A percentile compares a stretch with the other conserved stretches of the same genome.
These are phyloP conservation scores for Epithele typhae DNA, from an alignment of 768 basidiomycete species.

Conservation along the genomic window DNA sequence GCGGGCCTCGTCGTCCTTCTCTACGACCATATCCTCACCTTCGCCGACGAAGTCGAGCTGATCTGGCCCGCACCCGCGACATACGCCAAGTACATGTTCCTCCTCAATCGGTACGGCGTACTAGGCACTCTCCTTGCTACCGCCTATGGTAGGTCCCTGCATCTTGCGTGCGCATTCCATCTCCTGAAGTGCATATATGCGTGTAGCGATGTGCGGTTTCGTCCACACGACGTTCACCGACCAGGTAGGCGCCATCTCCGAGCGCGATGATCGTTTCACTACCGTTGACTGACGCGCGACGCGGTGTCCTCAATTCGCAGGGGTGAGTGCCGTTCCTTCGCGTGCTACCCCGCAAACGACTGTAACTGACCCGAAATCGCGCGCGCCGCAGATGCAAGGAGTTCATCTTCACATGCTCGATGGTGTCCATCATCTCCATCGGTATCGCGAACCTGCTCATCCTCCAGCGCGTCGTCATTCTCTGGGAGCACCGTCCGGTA, in stretches of 20 bases:
- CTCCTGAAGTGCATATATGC: neutral
- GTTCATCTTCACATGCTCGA: slow-evolving; percentile 21
- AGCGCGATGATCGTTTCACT: no score
- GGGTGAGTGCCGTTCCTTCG: no score
- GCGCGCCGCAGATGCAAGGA: slow-evolving; percentile 25
- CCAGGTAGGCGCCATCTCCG: slow-evolving; percentile 7
- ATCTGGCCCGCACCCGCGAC: slow-evolving; percentile 37
- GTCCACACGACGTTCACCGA: slow-evolving; percentile 9
- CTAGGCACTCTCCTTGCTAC: slow-evolving; percentile 22
- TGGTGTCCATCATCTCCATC: slow-evolving; percentile 26
- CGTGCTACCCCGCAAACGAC: no score
- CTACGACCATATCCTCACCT: slow-evolving; percentile 39
- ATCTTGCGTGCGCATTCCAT: neutral
- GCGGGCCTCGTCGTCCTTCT: slow-evolving; percentile 30
- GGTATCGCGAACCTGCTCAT: slow-evolving; percentile 30
- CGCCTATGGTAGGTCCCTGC: slow-evolving; percentile 23
- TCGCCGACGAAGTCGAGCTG: slow-evolving; percentile 36
- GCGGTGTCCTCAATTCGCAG: no score
- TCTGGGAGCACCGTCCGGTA: slow-evolving; percentile 34
- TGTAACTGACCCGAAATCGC: no score
- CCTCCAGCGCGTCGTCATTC: slow-evolving; percentile 29
- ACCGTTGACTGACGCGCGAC: no score
- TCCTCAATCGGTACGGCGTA: slow-evolving; percentile 37
- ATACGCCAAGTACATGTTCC: slow-evolving; percentile 34
- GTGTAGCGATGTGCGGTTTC: slow-evolving; percentile 24